Base-by-base conservation (phyloP, 805 yeast species). In the Jamesozyma lodderae region DNA sequence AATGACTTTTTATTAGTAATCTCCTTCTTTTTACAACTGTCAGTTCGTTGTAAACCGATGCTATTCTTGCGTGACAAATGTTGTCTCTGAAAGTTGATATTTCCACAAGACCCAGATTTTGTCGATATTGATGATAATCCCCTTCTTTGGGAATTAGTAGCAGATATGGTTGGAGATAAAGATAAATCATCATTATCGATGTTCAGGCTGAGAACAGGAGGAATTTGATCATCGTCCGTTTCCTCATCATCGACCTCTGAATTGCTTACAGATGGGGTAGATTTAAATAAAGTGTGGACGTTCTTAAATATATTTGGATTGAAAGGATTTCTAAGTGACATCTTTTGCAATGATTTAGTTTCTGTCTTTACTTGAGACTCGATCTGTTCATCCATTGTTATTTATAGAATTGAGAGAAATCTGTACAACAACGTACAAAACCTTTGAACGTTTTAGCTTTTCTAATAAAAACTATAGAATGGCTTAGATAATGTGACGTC, bases 221-320 rank as follows among this genome's bases (percentile, higher is more conserved):
- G 14, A 5, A 26, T 26, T 6, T 26, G 11, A 6, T 13, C 5
- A 16, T 6, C 13, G 14, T 10, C 15, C 11, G 14, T 26, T n/a
- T 26, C 29, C 6, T 8, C 15, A 6, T 26, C 13, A n/a, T 26
- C 13, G 13, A 11, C 6, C 20, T 30, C 20, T 14, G 13, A 18
- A n/a, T 30, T 7, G 22, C 4, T 10, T 7, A 18, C 18, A 8
- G 29, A 17, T 11, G 19, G 20, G 14, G 21, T 14, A 22, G 53
- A 42, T 28, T 41, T 50, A 16, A 52, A 42, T 19, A 52, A 37
- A 9, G 51, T 37, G 26, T 52, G 56, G 21, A 53, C 43, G 29
- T 48, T 53, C 31, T 43, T 52, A 28, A 53, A 43, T 16, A 53
- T 37, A 23, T 43, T 50, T 41, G 35, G 31, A 14, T 31, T 38